A percentile compares a stretch with the other conserved stretches of the same genome.
These are phyloP conservation scores for Panicum virgatum DNA, from an alignment of 202 grass and related monocot species.

Conservation along the genomic window DNA sequence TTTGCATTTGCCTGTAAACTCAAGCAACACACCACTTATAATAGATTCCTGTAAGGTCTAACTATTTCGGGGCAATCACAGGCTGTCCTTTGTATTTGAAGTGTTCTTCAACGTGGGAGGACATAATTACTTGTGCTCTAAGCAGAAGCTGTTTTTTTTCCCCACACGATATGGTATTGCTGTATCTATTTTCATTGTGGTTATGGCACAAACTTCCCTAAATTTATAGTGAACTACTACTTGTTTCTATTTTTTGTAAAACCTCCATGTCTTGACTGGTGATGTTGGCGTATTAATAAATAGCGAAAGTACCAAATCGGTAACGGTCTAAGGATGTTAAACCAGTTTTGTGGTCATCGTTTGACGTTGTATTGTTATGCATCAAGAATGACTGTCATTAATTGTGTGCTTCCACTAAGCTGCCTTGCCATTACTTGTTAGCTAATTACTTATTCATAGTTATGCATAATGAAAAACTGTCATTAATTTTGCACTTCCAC, in stretches of 20 bases:
- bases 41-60: not conserved
- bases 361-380: not conserved
- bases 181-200: not conserved
- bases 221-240: not conserved
- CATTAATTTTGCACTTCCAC: not conserved
- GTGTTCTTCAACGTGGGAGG: not conserved
- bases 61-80: not conserved
- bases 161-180: not conserved
- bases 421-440: not conserved
- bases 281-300: not conserved
- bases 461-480: not conserved
- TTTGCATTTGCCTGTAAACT: constrained; percentile 6
- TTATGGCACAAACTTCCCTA: not conserved
- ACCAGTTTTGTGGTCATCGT: not conserved
- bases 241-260: not conserved
- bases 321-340: not conserved
- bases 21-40: not conserved
- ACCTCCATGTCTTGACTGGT: not conserved
- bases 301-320: not conserved
- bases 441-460: not conserved
- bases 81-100: constrained; percentile 1
- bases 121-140: not conserved
- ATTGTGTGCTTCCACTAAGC: not conserved
- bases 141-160: not conserved
- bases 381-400: not conserved